A percentile compares a stretch with the other conserved stretches of the same genome.
Conservation (phyloP, 2,329 filamentous ascomycete genomes). For the Chlorencoelia australis region DNA sequence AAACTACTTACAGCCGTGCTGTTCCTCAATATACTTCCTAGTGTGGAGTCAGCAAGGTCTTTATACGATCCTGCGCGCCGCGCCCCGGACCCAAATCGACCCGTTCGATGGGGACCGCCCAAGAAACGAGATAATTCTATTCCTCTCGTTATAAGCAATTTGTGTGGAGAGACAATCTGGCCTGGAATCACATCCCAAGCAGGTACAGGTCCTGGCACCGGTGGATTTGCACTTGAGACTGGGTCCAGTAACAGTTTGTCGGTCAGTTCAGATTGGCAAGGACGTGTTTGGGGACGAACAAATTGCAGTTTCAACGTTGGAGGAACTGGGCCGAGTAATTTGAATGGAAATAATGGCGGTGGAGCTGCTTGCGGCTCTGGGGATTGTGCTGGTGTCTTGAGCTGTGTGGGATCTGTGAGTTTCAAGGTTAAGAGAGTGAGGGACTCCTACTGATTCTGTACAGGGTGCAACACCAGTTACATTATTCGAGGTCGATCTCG, state of each 20-base stretch:
- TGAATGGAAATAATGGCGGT: conserved; percentile 31
- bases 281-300: conserved; percentile 72
- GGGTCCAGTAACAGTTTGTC: conserved; percentile 50
- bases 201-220: conserved; percentile 54
- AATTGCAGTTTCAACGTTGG: conserved; percentile 68
- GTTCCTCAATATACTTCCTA: conserved; percentile 12
- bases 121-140: conserved; percentile 31
- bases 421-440: conserved; percentile 1
- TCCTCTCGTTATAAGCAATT: conserved; percentile 61
- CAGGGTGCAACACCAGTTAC: conserved; percentile 66
- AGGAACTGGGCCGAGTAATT: conserved; percentile 42
- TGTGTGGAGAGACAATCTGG: conserved; percentile 62
- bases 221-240: conserved; percentile 57
- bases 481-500: conserved; percentile 71
- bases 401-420: conserved; percentile 60
- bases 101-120: conserved; percentile 21
- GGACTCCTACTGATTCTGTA: conserved; percentile 10
- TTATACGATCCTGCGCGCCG: conserved; percentile 1
- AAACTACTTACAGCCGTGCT: conserved; percentile 10
- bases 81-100: conserved; percentile 9
- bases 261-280: conserved; percentile 68
- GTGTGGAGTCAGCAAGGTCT: conserved; percentile 9
- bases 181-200: conserved; percentile 66
- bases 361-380: conserved; percentile 59
- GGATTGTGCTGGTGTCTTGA: conserved; percentile 61